Evolutionary conservation across 169 alveolate genomes (phyloP).

Genomic region (Theileria sp.): DNA sequence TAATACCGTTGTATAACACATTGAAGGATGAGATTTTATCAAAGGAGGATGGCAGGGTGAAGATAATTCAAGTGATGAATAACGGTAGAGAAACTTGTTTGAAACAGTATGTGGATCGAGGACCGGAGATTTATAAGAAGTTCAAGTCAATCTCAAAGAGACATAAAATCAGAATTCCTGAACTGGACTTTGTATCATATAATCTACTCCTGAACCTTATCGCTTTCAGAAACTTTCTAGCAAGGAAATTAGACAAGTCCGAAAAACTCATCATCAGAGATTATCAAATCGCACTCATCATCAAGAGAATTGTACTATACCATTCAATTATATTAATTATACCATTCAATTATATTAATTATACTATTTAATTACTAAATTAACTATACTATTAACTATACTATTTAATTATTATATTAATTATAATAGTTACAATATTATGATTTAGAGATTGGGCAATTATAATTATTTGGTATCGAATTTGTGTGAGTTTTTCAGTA

Average conservation of each 20-base stretch:
- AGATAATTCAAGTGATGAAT: constrained; percentile 41
- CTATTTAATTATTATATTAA: background rate
- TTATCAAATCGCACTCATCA: constrained; percentile 11
- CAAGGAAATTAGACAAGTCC: constrained; percentile 47
- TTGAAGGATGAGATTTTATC: constrained; percentile 72
- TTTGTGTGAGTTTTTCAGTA: background rate
- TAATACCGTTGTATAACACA: constrained; percentile 85
- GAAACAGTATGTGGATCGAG: constrained; percentile 46
- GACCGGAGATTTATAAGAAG: constrained; percentile 8
- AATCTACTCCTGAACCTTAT: constrained; percentile 50
- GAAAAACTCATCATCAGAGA: constrained; percentile 45
- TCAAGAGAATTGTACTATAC: background rate
- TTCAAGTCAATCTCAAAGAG: constrained; percentile 5
- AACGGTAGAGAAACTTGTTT: constrained; percentile 39
- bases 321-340: no score
- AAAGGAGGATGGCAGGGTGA: constrained; percentile 5
- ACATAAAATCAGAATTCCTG: background rate
- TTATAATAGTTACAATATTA: background rate
- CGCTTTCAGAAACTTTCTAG: constrained; percentile 52
- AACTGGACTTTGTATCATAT: constrained; percentile 33
- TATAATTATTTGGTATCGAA: background rate
- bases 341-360: background rate
- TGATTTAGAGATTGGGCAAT: background rate
- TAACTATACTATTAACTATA: no score
- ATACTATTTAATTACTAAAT: background rate